Evolutionary conservation across 2,329 filamentous ascomycete genomes (phyloP).

Genomic region (Cladosporium sp.): DNA sequence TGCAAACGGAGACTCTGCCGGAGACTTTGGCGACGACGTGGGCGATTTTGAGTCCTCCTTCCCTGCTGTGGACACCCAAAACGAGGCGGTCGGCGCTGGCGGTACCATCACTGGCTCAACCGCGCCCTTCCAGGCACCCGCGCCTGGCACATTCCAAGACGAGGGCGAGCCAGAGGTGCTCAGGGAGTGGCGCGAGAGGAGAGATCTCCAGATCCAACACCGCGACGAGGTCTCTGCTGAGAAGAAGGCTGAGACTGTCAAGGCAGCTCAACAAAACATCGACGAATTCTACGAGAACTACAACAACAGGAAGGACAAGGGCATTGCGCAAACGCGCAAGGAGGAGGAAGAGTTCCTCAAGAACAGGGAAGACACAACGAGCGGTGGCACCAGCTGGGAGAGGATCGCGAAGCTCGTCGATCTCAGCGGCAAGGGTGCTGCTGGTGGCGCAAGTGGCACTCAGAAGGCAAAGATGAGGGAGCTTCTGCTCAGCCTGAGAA

Average conservation of each 20-base stretch:
- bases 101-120: slow-evolving; percentile 72
- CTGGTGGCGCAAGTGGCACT: slow-evolving; percentile 80
- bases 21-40: slow-evolving; percentile 32
- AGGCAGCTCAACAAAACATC: slow-evolving; percentile 87
- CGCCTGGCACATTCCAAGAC: slow-evolving; percentile 50
- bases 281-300: slow-evolving; percentile 99
- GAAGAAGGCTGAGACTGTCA: slow-evolving; percentile 79
- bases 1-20: slow-evolving; percentile 19
- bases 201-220: slow-evolving; percentile 76
- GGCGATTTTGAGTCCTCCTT: slow-evolving; percentile 81
- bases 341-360: slow-evolving; percentile 91
- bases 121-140: slow-evolving; percentile 50
- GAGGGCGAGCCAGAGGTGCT: slow-evolving; percentile 88
- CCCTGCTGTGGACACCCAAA: slow-evolving; percentile 70
- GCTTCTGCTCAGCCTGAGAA: slow-evolving; percentile 76
- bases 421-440: slow-evolving; percentile 84
- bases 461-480: slow-evolving; percentile 97
- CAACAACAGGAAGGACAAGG: slow-evolving; percentile 96
- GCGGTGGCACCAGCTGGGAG: slow-evolving; percentile 96
- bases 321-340: slow-evolving; percentile 76
- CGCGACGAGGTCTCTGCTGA: slow-evolving; percentile 77
- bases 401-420: slow-evolving; percentile 97
- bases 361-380: slow-evolving; percentile 84
- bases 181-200: slow-evolving; percentile 83
- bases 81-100: slow-evolving; percentile 68